A percentile compares a stretch with the other conserved stretches of the same genome.
Conservation (phyloP, 345 rosid species). For the Sonneratia caseolaris region DNA sequence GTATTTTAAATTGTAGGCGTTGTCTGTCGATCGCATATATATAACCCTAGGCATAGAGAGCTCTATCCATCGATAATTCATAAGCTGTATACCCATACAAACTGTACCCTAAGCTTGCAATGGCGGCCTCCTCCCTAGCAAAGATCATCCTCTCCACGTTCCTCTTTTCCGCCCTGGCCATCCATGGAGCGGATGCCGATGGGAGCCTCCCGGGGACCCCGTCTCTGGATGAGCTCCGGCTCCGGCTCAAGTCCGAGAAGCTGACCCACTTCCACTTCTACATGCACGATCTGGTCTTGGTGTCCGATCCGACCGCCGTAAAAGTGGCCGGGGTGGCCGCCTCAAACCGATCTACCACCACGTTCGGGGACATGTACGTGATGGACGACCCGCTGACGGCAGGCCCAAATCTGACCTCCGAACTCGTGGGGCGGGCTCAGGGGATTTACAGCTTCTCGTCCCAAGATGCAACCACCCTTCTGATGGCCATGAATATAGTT, state of each 20-base stretch:
- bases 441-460: conserved; percentile 18
- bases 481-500: conserved; percentile 22
- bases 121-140: too few relatives aligned
- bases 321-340: neutral
- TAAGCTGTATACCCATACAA: too few relatives aligned
- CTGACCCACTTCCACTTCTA: conserved; percentile 12
- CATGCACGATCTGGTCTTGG: conserved; percentile 8
- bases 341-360: conserved; percentile 3
- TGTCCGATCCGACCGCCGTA: neutral
- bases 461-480: conserved; percentile 7
- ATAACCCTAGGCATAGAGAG: too few relatives aligned
- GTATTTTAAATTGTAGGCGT: too few relatives aligned
- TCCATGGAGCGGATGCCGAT: too few relatives aligned
- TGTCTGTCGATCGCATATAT: too few relatives aligned
- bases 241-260: conserved; percentile 9
- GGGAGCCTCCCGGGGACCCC: too few relatives aligned
- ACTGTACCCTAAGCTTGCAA: too few relatives aligned
- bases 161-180: too few relatives aligned
- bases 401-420: conserved; percentile 12
- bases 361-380: conserved; percentile 15
- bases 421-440: conserved; percentile 20
- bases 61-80: too few relatives aligned
- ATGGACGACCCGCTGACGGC: conserved; percentile 21
- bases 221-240: too few relatives aligned
- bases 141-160: too few relatives aligned